Conservation (phyloP, 1,284 basidiomycete species). For the Xerocomus cyaneibrunnescens region DNA sequence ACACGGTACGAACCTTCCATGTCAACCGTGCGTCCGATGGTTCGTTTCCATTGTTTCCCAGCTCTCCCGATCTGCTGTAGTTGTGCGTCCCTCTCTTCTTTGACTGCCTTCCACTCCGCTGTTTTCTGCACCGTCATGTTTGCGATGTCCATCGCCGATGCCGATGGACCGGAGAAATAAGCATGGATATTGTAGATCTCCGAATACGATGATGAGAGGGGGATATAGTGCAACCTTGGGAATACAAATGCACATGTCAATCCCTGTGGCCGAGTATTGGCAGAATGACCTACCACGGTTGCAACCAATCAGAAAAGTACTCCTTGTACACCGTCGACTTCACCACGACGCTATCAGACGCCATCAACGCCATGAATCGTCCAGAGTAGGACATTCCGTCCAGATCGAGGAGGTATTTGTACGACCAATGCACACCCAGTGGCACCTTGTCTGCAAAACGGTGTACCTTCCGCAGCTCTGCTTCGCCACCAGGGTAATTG, state of each 20-base stretch:
- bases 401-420: too few relatives aligned
- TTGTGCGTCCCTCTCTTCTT: constrained; percentile 68
- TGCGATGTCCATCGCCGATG: constrained; percentile 55
- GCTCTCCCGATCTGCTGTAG: too few relatives aligned
- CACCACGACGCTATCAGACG: constrained; percentile 83
- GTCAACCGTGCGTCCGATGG: constrained; percentile 76
- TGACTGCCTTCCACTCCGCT: constrained; percentile 35
- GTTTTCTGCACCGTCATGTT: constrained; percentile 37
- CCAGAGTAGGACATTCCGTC: too few relatives aligned
- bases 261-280: not conserved
- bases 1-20: constrained; percentile 70
- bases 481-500: constrained; percentile 81
- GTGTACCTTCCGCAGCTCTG: constrained; percentile 65
- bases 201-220: constrained; percentile 79
- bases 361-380: constrained; percentile 86
- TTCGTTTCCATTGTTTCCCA: constrained; percentile 90
- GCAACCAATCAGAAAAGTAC: too few relatives aligned
- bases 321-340: too few relatives aligned
- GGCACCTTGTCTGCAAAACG: constrained; percentile 77
- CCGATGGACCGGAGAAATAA: constrained; percentile 83
- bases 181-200: constrained; percentile 92
- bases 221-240: constrained; percentile 88
- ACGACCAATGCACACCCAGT: constrained; percentile 80
- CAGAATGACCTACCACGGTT: constrained; percentile 63
- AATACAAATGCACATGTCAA: constrained; percentile 7